Evolutionary conservation across 345 rosid species (phyloP).

Genomic region (Mercurialis annua): DNA sequence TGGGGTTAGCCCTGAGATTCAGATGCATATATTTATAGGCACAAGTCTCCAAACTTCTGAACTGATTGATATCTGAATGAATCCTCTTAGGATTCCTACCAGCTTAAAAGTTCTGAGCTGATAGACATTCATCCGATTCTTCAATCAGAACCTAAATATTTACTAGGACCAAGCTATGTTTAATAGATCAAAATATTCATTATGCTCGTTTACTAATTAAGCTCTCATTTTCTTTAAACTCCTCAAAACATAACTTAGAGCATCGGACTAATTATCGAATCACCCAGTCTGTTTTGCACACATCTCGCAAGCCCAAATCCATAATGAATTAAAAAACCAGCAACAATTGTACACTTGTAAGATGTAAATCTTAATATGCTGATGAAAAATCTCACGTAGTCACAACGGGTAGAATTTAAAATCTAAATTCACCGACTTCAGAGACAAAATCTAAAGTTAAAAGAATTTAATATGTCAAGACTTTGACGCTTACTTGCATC

Average conservation of each 20-base stretch:
- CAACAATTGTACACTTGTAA: background rate
- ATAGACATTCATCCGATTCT: no score
- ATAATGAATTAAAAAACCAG: background rate
- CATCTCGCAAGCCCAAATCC: background rate
- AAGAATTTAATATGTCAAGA: background rate
- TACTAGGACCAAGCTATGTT: no score
- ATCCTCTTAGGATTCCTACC: background rate
- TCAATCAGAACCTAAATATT: no score
- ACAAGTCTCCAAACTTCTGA: no score
- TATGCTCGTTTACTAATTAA: no score
- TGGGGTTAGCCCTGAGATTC: background rate
- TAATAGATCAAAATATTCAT: no score
- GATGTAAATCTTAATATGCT: background rate
- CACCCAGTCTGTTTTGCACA: background rate
- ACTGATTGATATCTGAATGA: background rate
- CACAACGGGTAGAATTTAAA: background rate
- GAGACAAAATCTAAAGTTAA: background rate
- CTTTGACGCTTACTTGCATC: slow-evolving; percentile 77
- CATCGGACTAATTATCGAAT: no score
- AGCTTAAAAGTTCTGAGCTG: background rate
- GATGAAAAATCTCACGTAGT: background rate
- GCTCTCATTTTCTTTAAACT: no score
- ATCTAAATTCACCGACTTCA: background rate
- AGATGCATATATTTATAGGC: background rate
- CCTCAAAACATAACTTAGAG: no score